A percentile compares a stretch with the other conserved stretches of the same genome.
Conservation (phyloP, 371 early-diverging fungal genomes). For the Rhizopus microsporus region DNA sequence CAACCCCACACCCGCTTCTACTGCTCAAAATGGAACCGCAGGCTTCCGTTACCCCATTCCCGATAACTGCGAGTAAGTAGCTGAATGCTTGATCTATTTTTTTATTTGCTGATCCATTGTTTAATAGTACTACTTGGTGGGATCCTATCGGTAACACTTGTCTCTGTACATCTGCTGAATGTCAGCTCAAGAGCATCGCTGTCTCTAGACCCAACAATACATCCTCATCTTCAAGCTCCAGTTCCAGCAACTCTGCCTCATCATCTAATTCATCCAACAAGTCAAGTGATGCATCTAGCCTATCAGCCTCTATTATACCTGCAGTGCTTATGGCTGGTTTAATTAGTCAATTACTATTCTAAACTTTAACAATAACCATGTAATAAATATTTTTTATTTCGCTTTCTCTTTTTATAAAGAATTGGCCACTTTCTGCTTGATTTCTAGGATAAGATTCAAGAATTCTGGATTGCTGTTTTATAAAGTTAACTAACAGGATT, state of each 20-base stretch:
- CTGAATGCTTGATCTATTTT: too few relatives aligned
- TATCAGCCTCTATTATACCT: background rate
- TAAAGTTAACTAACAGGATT: background rate
- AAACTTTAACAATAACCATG: background rate
- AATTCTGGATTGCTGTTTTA: slow-evolving; percentile 42
- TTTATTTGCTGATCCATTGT: background rate
- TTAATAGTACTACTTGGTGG: slow-evolving; percentile 63
- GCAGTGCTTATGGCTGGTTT: slow-evolving; percentile 10
- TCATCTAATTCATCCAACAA: background rate
- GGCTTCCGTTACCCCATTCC: slow-evolving; percentile 56
- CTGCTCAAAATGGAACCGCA: slow-evolving; percentile 45
- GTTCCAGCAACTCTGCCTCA: slow-evolving; percentile 2
- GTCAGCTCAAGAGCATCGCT: slow-evolving; percentile 50
- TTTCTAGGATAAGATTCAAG: slow-evolving; percentile 47
- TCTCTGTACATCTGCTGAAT: slow-evolving; percentile 48
- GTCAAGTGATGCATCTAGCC: background rate
- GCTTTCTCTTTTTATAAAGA: slow-evolving; percentile 26
- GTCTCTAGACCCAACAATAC: slow-evolving; percentile 20
- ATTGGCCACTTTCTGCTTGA: slow-evolving; percentile 48
- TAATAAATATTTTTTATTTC: slow-evolving; percentile 1
- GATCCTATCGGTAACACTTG: slow-evolving; percentile 64
- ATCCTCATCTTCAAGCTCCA: background rate
- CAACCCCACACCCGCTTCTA: slow-evolving; percentile 55
- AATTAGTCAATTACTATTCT: slow-evolving; percentile 10
- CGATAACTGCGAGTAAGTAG: slow-evolving; percentile 61